Base-by-base conservation (phyloP, 805 yeast species). In the Metschnikowia sp. region DNA sequence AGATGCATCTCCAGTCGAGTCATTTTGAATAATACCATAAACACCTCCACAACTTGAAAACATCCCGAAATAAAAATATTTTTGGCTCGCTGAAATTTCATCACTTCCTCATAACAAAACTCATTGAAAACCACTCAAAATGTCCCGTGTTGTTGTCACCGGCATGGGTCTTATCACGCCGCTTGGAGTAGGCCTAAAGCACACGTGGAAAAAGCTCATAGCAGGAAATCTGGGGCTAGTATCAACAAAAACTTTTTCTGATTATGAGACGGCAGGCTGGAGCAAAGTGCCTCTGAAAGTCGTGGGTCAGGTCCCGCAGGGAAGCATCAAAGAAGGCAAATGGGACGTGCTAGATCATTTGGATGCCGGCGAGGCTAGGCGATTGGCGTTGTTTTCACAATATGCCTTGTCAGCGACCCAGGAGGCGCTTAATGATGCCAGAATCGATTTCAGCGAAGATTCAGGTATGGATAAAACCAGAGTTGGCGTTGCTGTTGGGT, bases 161-260 rank as follows among this genome's bases (percentile, higher is more conserved):
- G 99, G 99, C 0, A 62, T 94, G 8, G 98, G 98, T 0, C 68
- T 87, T 28, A 79, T 91, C 1, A 81, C 94, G 0, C 99, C 99
- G 0, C 68, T 94, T 3, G 98, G 97, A 0, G 81, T 82, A 6
- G 91, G 90, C 0, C 76, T 73, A 3, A 57, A 58, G 12, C 64
- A 62, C 11, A 66, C 80, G 3, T 87, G 92, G 91, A 42, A 61
- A 2, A 70, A 70, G 13, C 63, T 86, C 6, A 57, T 86, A 1
- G 66, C 66, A 0, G 74, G 79, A 0, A 63, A 75, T 47, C 77
- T 85, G 13, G 92, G 94, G 0, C 58, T 86, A 2, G 66, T 79
- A 1, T 78, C 87, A 5, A 82, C 89, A 1, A 54, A 66, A 0
- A 45, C 42, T 39, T 74, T 62, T 47, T 65, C 71, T 37, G 63